Percentiles rank a stretch among this genome's conserved stretches.
phyloP scores from a whole-genome alignment of 1,284 basidiomycete genomes.

The Apiotrichum domesticum region DNA sequence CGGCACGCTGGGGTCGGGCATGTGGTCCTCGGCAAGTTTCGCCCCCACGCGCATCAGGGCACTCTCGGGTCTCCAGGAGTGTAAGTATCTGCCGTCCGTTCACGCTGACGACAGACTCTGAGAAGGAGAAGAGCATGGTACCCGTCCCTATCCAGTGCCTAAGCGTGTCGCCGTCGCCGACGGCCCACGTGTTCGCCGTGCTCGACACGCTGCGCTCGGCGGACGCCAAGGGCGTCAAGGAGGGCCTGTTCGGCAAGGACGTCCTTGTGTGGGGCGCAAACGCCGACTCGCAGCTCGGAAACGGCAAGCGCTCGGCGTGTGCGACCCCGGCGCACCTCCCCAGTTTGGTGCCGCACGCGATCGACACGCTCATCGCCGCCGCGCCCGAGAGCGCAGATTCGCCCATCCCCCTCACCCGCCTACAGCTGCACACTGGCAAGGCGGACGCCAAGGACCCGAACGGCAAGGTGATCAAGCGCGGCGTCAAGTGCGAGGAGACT shows the following conservation, averaged over 20 bases:
- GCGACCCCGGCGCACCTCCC: slow-evolving; percentile 60
- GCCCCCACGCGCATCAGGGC: slow-evolving; percentile 69
- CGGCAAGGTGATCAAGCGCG: slow-evolving; percentile 61
- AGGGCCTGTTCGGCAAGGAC: slow-evolving; percentile 27
- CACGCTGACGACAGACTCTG: slow-evolving; percentile 55
- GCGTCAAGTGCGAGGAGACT: slow-evolving; percentile 63
- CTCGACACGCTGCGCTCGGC: slow-evolving; percentile 59
- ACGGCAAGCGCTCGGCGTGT: slow-evolving; percentile 68
- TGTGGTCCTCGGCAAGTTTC: slow-evolving; percentile 67
- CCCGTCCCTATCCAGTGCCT: slow-evolving; percentile 66
- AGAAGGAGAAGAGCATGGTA: slow-evolving; percentile 56
- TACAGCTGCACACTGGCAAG: slow-evolving; percentile 44
- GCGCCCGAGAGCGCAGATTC: slow-evolving; percentile 54
- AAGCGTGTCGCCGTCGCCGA: slow-evolving; percentile 59
- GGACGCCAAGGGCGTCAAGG: slow-evolving; percentile 43
- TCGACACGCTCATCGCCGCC: slow-evolving; percentile 44
- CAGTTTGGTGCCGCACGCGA: slow-evolving; percentile 49
- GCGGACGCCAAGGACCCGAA: slow-evolving; percentile 58
- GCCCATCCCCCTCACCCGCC: slow-evolving; percentile 47
- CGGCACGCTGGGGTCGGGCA: slow-evolving; percentile 78
- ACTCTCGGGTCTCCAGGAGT: slow-evolving; percentile 57
- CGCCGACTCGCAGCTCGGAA: slow-evolving; percentile 71
- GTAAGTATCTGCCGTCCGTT: slow-evolving; percentile 49
- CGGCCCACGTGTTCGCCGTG: slow-evolving; percentile 70
- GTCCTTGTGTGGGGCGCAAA: slow-evolving; percentile 42